Conservation (phyloP, 805 yeast species). For the Candida schatavii region DNA sequence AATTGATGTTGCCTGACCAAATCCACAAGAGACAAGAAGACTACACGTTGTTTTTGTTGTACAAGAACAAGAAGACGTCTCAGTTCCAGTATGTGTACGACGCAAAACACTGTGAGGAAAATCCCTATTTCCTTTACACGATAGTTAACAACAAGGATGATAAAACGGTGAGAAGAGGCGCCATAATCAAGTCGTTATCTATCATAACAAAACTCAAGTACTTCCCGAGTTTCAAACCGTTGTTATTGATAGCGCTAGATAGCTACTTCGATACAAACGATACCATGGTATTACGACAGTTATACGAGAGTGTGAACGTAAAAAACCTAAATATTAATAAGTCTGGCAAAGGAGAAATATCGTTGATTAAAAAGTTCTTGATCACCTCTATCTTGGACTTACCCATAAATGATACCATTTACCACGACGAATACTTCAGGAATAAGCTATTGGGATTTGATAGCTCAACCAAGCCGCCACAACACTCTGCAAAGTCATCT, state of each 20-base stretch:
- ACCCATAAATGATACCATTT: conserved; percentile 40
- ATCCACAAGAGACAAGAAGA: conserved; percentile 57
- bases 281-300: conserved; percentile 19
- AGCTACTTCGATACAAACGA: conserved; percentile 33
- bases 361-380: conserved; percentile 34
- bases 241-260: conserved; percentile 52
- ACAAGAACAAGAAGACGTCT: conserved; percentile 37
- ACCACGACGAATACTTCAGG: conserved; percentile 37
- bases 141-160: conserved; percentile 49
- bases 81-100: conserved; percentile 38
- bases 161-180: conserved; percentile 52
- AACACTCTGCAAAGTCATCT: background rate
- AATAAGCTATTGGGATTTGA: conserved; percentile 29
- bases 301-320: conserved; percentile 31
- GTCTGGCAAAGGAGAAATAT: conserved; percentile 12
- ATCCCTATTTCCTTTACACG: conserved; percentile 54
- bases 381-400: conserved; percentile 42
- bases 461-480: background rate
- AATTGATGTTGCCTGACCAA: conserved; percentile 61
- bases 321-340: conserved; percentile 22
- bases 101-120: conserved; percentile 29
- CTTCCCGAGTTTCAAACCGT: conserved; percentile 58
- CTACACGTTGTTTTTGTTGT: conserved; percentile 55
- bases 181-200: conserved; percentile 56
- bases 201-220: conserved; percentile 52